A percentile compares a stretch with the other conserved stretches of the same genome.
Evolutionary conservation across 2,329 filamentous ascomycete genomes (phyloP).

Genomic region (Cephalotrichum gorgonifer): DNA sequence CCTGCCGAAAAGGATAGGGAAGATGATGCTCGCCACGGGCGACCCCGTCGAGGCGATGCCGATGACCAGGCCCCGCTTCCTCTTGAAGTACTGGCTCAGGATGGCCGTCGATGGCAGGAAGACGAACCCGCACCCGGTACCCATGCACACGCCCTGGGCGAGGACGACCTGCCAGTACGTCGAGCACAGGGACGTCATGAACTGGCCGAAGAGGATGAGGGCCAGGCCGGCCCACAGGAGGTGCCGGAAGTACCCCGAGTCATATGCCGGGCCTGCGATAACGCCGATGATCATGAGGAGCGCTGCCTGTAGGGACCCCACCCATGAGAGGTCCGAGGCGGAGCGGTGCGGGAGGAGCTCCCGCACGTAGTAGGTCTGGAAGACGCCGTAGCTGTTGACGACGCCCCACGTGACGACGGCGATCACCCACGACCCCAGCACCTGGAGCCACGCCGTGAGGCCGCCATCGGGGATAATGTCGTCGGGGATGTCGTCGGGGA

Average conservation of each 20-base stretch:
- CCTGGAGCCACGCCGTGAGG: conserved; percentile 68
- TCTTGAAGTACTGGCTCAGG: conserved; percentile 28
- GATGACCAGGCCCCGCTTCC: conserved; percentile 19
- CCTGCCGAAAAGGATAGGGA: conserved; percentile 24
- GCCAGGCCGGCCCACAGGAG: conserved; percentile 23
- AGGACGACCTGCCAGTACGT: conserved; percentile 32
- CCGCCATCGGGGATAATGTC: conserved; percentile 76
- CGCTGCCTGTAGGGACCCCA: conserved; percentile 30
- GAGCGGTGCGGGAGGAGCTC: conserved; percentile 19
- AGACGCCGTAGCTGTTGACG: conserved; percentile 34
- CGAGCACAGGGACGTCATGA: conserved; percentile 33
- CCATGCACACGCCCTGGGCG: conserved; percentile 26
- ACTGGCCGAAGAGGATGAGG: conserved; percentile 27
- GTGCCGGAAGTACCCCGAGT: conserved; percentile 28
- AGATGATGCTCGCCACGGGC: conserved; percentile 27
- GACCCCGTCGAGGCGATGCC: conserved; percentile 22
- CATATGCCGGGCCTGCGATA: conserved; percentile 29
- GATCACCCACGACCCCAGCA: conserved; percentile 62
- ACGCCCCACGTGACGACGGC: conserved; percentile 15
- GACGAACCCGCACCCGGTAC: conserved; percentile 22
- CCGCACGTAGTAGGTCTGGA: conserved; percentile 32
- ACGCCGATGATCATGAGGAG: conserved; percentile 28
- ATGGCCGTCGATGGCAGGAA: conserved; percentile 25
- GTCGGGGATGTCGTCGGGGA: conserved; percentile 15
- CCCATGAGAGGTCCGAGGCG: conserved; percentile 32